Conservation (phyloP, 2,329 filamentous ascomycete species). For the Annulohypoxylon truncatum region DNA sequence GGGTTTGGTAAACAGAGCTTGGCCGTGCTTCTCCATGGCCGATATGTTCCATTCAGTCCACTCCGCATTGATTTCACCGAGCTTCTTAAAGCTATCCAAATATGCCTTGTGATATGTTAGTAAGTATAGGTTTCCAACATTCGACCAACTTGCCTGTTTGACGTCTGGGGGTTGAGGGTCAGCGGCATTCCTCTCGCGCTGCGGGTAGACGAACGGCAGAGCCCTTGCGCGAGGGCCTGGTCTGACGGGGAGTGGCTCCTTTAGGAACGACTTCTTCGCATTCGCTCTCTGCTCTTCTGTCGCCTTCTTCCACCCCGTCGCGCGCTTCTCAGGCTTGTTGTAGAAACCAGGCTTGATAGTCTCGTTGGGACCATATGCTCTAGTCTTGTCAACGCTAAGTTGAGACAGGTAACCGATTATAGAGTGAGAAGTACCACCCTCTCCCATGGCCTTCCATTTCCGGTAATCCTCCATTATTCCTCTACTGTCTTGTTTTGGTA, state of each 20-base stretch:
- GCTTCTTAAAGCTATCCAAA: constrained; percentile 23
- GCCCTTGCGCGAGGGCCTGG: constrained; percentile 32
- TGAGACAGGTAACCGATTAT: constrained; percentile 31
- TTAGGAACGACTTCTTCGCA: constrained; percentile 29
- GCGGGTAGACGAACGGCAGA: constrained; percentile 32
- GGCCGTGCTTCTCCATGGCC: constrained; percentile 34
- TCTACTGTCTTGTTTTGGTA: constrained; percentile 11
- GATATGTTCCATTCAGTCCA: constrained; percentile 32
- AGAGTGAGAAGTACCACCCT: constrained; percentile 24
- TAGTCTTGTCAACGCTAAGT: constrained; percentile 22
- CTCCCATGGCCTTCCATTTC: constrained; percentile 35
- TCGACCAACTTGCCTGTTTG: constrained; percentile 29
- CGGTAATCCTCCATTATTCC: constrained; percentile 23
- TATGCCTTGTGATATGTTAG: constrained; percentile 29
- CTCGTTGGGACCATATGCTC: constrained; percentile 28
- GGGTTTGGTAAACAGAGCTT: constrained; percentile 27
- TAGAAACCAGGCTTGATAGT: constrained; percentile 37
- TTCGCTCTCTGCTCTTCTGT: constrained; percentile 35
- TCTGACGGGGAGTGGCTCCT: constrained; percentile 27
- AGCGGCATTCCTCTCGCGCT: constrained; percentile 33
- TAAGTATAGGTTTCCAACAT: background rate
- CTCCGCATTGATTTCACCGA: constrained; percentile 24
- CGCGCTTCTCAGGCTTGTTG: constrained; percentile 27
- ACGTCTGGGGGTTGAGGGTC: constrained; percentile 26
- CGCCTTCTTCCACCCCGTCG: constrained; percentile 30